Evolutionary conservation across 2,329 filamentous ascomycete genomes (phyloP).

Genomic region (Lithohypha guttulata): DNA sequence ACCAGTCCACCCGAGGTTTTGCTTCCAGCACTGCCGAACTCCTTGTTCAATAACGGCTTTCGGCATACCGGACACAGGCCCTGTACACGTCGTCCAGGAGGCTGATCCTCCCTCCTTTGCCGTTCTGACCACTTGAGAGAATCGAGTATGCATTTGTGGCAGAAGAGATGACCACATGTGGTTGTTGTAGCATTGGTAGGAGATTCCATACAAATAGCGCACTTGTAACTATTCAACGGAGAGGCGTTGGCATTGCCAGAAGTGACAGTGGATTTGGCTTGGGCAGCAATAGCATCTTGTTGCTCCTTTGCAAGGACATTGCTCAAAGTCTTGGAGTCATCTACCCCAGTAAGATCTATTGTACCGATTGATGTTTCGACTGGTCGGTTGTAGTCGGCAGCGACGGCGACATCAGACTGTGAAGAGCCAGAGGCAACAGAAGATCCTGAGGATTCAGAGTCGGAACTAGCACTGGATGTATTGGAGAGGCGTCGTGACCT

Average conservation of each 20-base stretch:
- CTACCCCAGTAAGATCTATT: conserved; percentile 40
- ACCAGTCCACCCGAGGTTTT: conserved; percentile 11
- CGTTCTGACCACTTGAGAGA: conserved; percentile 48
- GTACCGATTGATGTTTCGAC: conserved; percentile 24
- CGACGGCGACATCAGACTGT: background rate
- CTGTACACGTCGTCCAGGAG: conserved; percentile 22
- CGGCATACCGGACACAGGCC: conserved; percentile 38
- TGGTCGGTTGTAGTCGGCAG: background rate
- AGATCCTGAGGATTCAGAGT: conserved; percentile 8
- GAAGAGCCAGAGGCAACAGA: conserved; percentile 12
- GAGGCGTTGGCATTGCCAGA: background rate
- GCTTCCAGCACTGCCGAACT: conserved; percentile 24
- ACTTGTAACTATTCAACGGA: conserved; percentile 40
- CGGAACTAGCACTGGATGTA: background rate
- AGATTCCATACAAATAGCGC: conserved; percentile 54
- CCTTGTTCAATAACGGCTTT: conserved; percentile 30
- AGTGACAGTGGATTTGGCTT: conserved; percentile 25
- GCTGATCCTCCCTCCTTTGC: conserved; percentile 29
- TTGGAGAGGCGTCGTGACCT: background rate
- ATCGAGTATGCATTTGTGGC: conserved; percentile 51
- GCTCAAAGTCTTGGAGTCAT: conserved; percentile 32
- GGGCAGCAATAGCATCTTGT: conserved; percentile 40
- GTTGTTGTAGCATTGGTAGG: conserved; percentile 51
- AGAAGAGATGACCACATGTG: conserved; percentile 53
- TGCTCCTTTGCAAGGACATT: conserved; percentile 42